Percentiles rank a stretch among this genome's conserved stretches.
Evolutionary conservation across 805 yeast species (phyloP).

Genomic region (Ogataea methylovora): DNA sequence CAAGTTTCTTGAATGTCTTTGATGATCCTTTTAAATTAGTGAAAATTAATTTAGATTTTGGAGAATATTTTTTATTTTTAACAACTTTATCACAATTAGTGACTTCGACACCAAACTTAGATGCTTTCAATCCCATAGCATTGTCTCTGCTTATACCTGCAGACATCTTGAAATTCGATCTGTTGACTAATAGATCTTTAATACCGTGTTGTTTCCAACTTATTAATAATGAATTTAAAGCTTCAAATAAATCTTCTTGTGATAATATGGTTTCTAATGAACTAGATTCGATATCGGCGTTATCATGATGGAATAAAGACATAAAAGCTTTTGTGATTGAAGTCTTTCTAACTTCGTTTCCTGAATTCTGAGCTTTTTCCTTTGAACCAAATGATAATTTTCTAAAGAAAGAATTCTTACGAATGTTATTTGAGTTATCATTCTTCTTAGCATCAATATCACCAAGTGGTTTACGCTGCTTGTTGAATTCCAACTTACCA

Average conservation of each 20-base stretch:
- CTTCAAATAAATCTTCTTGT: conserved; percentile 53
- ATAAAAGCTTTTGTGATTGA: conserved; percentile 26
- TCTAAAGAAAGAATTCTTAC: conserved; percentile 30
- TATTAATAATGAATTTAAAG: conserved; percentile 50
- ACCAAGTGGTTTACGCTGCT: conserved; percentile 21
- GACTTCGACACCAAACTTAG: conserved; percentile 53
- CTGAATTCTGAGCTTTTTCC: conserved; percentile 2
- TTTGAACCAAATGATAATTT: conserved; percentile 44
- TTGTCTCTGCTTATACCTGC: conserved; percentile 59
- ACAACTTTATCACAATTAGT: conserved; percentile 24
- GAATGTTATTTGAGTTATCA: conserved; percentile 1
- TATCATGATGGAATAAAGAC: conserved; percentile 29
- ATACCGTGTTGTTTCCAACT: conserved; percentile 72
- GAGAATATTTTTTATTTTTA: conserved; percentile 11
- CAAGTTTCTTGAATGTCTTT: conserved; percentile 52
- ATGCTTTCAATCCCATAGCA: conserved; percentile 53
- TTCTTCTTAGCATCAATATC: conserved; percentile 11
- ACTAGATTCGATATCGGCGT: conserved; percentile 22
- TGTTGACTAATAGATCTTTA: conserved; percentile 42
- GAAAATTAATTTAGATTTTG: conserved; percentile 45
- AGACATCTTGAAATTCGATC: conserved; percentile 36
- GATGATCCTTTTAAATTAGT: conserved; percentile 59
- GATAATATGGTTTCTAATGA: conserved; percentile 30
- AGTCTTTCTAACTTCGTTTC: conserved; percentile 10
- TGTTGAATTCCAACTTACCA: no score